Evolutionary conservation across 768 basidiomycete genomes (phyloP), one percentile per base, ranked within the genome.

Genomic region (Mycena galericulata): DNA sequence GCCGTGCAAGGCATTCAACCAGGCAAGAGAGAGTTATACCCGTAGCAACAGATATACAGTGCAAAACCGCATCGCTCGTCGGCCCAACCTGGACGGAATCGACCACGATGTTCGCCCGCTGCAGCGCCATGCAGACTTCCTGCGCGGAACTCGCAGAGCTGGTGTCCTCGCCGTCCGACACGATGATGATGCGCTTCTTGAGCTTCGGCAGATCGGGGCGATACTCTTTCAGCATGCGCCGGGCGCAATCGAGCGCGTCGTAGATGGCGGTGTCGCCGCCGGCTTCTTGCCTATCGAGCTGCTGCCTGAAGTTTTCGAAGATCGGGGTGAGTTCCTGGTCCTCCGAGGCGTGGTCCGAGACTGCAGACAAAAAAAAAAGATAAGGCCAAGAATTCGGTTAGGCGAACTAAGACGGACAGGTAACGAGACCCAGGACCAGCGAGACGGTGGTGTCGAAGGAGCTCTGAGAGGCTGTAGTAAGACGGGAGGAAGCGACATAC

Each of bases 161-260:
- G 29, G 77, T 78, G 53, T 78, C 77, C 34, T 74, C 72, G 1
- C 77, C 77, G 51, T 78, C 77, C 5, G 77, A 74, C 0, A 78
- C 76, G 26, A 78, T 75, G 50, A 78, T 73, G 46, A 78, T 74
- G 22, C 76, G 66, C 41, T 69, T 66, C 15, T 74, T 71, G 24
- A 78, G 73, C 10, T 72, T 71, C 1, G 73, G 71, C 5, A 77
- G 60, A 45, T 76, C 77, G 9, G 68, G 69, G 14, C 76, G 68
- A 64, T 68, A 75, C 34, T 71, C 51, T 9, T 65, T 60, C 5
- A 78, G 62, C 20, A 71, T 62, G 4, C 56, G 69, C 26, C 76
- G 41, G 14, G 77, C 76, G 0, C 63, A 38, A 53, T 78, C 77
- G 7, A 78, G 70, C 0, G 77, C 76, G 58, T 78, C 75, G 53